Evolutionary conservation across 352 stramenopile species (phyloP).

Genomic region (Aphanomyces astaci): DNA sequence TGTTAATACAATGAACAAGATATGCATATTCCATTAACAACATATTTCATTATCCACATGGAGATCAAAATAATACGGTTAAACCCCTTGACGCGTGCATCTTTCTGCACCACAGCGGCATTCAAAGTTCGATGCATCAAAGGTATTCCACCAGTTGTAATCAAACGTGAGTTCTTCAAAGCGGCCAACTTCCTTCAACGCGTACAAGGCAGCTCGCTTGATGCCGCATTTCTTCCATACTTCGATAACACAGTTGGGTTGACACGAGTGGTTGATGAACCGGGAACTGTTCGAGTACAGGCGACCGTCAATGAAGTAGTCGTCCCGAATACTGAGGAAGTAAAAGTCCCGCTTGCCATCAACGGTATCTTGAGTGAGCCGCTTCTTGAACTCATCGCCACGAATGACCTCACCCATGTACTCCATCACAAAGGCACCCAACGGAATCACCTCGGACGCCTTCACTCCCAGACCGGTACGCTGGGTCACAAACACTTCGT

Average conservation of each 20-base stretch:
- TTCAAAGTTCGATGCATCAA: not conserved
- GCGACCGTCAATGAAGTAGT: not conserved
- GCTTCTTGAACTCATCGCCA: not conserved
- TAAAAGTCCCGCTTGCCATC: not conserved
- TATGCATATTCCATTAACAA: too few relatives aligned
- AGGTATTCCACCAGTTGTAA: not conserved
- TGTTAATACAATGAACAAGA: too few relatives aligned
- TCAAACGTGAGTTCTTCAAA: not conserved
- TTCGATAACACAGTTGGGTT: not conserved
- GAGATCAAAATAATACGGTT: not conserved
- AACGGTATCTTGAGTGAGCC: not conserved
- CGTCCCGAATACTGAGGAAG: not conserved
- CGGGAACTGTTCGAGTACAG: not conserved
- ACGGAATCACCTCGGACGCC: not conserved
- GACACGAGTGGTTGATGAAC: not conserved
- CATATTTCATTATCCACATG: too few relatives aligned
- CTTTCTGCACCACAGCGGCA: not conserved
- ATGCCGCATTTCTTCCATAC: not conserved
- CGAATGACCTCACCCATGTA: not conserved
- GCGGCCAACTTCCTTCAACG: not conserved
- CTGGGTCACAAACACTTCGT: not conserved
- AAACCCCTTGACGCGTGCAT: not conserved
- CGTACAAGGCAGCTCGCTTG: not conserved
- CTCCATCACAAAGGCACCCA: not conserved
- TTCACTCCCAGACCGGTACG: not conserved